These are phyloP conservation scores for Vicia villosa DNA, from an alignment of 306 rosid genomes.

Conservation along the genomic window DNA sequence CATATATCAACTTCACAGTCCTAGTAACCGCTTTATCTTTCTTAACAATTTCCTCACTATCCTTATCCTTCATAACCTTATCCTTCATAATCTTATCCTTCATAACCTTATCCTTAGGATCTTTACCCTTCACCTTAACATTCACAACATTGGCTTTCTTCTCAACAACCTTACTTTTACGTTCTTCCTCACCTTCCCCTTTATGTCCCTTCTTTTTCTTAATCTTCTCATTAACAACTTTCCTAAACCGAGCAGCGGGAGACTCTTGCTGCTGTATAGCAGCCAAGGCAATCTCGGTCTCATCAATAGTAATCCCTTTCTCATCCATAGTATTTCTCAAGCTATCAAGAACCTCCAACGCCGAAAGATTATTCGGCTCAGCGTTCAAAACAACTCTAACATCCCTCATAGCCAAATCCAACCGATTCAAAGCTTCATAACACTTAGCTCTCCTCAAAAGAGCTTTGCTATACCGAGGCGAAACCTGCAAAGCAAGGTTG, in stretches of 20 bases:
- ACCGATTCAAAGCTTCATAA: conserved; percentile 70
- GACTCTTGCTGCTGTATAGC: conserved; percentile 43
- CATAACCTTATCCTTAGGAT: neutral
- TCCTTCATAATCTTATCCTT: neutral
- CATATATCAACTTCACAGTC: conserved; percentile 83
- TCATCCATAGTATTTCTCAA: conserved; percentile 55
- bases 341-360: conserved; percentile 69
- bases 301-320: conserved; percentile 65
- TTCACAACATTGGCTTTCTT: conserved; percentile 41
- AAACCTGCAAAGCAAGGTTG: conserved; percentile 67
- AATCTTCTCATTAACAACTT: conserved; percentile 65
- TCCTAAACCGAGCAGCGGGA: conserved; percentile 42
- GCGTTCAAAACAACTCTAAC: conserved; percentile 59
- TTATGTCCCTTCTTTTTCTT: conserved; percentile 62
- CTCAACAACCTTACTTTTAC: conserved; percentile 41
- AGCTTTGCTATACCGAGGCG: conserved; percentile 69
- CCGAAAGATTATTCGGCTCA: conserved; percentile 68
- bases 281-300: conserved; percentile 61
- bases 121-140: conserved; percentile 41
- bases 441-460: conserved; percentile 69
- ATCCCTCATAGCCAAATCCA: conserved; percentile 83
- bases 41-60: conserved; percentile 9
- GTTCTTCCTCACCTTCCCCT: conserved; percentile 52
- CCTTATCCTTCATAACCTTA: conserved; percentile 23
- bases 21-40: conserved; percentile 54